Conservation (phyloP, 1,139 yeast genomes). For the Nakaseomyces kungkrabaensis region DNA sequence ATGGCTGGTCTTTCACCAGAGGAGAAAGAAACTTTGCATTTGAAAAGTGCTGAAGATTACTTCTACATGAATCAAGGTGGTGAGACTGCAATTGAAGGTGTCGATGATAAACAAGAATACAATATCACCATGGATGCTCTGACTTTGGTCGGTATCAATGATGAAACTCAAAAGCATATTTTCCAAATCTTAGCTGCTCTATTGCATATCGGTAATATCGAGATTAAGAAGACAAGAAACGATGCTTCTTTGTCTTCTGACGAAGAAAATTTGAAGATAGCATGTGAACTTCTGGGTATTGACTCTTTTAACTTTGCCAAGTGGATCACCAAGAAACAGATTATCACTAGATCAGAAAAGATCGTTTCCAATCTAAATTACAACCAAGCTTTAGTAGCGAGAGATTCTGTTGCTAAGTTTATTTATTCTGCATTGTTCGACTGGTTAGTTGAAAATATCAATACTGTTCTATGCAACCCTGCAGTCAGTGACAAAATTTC, state of each 20-base stretch:
- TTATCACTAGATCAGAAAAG: conserved; percentile 85
- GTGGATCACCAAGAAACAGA: conserved; percentile 92
- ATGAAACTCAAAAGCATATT: conserved; percentile 52
- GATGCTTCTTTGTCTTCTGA: conserved; percentile 77
- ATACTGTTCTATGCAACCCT: conserved; percentile 69
- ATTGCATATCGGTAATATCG: conserved; percentile 88
- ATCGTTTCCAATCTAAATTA: conserved; percentile 76
- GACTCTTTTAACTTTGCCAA: conserved; percentile 68
- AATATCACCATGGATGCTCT: conserved; percentile 66
- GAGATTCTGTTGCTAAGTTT: conserved; percentile 93
- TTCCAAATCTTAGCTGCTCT: conserved; percentile 80
- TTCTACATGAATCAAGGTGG: conserved; percentile 90
- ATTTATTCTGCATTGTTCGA: conserved; percentile 88
- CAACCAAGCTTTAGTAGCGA: conserved; percentile 81
- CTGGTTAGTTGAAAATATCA: conserved; percentile 85
- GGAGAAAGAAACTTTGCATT: conserved; percentile 48
- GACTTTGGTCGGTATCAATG: conserved; percentile 61
- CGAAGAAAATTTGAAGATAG: conserved; percentile 75
- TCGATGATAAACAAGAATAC: conserved; percentile 78
- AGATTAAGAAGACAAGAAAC: conserved; percentile 74
- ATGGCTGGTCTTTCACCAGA: conserved; percentile 64
- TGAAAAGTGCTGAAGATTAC: conserved; percentile 58
- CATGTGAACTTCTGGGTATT: conserved; percentile 77
- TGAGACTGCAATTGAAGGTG: conserved; percentile 56
- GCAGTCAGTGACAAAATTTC: conserved; percentile 48